Evolutionary conservation across 106 monocot species (phyloP), one percentile per base, ranked within the genome.

Genomic region (Platanthera guangdongensis): DNA sequence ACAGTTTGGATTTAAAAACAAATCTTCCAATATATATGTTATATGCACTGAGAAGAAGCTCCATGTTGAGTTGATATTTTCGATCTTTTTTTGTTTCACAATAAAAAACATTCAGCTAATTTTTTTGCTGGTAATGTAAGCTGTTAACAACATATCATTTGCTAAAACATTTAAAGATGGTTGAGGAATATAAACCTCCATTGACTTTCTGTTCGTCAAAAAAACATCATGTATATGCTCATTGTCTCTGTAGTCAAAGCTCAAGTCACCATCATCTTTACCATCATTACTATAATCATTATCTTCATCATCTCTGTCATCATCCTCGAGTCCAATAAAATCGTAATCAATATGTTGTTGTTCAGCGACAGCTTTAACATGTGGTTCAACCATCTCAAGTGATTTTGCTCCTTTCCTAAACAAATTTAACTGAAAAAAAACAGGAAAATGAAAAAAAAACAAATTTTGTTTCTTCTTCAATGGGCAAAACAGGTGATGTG

Each of bases 351-450:
- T 86, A 77, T 81, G 86, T 12, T 83, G 76, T 80, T 89, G 78
- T 47, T 89, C 88, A 72, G 88, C 83, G 62, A 85, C 75, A 15
- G 80, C 18, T 65, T 79, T 86, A 77, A 86, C 83, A 79, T 86
- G 81, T 69, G 89, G 86, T 64, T 89, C 89, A 28, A 89, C 78
- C 6, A 68, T 74, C 81, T 89, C 86, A 15, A 88, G 82, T 71
- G 84, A 82, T 71, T 81, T 89, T 11, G 82, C 76, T 69, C 91
- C 93, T 68, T 91, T 96, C 53, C 80, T 83, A 78, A 96, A 96
- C 76, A 96, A 96, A 79, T 81, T 88, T 74, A 88, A 77, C 92
- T 92, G 78, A 76, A 77, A 45, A 39, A 39, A 46, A 62, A 13
- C 4, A 5, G 12, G 4, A 39, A 39, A 39, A 39, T 39, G 39